These are phyloP conservation scores for Aspergillus terreus DNA, from an alignment of 2,329 filamentous ascomycete species.

Conservation along the genomic window DNA sequence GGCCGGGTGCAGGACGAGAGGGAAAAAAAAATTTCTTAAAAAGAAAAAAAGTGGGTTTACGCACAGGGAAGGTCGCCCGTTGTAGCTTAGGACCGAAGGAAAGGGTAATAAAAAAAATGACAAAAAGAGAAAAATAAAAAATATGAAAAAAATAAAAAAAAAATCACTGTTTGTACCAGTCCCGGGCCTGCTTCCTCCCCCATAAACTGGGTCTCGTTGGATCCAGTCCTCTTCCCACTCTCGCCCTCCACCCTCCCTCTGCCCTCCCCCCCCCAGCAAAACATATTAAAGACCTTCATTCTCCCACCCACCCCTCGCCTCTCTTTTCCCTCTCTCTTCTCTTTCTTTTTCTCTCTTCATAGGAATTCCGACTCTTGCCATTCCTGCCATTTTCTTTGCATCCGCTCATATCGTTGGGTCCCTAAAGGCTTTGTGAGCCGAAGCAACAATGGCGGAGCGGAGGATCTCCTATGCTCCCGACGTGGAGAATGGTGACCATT, in stretches of 20 bases:
- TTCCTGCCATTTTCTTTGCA: slow-evolving; percentile 30
- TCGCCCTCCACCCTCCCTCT: slow-evolving; percentile 15
- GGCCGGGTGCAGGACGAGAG: background rate
- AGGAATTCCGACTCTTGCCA: slow-evolving; percentile 40
- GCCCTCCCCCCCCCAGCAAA: slow-evolving; percentile 11
- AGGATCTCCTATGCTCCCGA: slow-evolving; percentile 44
- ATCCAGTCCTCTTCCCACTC: background rate
- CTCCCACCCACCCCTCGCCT: slow-evolving; percentile 21
- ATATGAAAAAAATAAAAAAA: too few relatives aligned
- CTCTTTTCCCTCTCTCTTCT: slow-evolving; percentile 12
- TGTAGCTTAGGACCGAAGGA: slow-evolving; percentile 16
- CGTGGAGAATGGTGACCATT: slow-evolving; percentile 40
- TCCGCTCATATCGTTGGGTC: slow-evolving; percentile 36
- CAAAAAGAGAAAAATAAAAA: too few relatives aligned
- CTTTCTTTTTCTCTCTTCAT: slow-evolving; percentile 21
- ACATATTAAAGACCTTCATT: slow-evolving; percentile 36
- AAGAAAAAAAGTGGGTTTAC: slow-evolving; percentile 23
- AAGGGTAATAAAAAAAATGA: slow-evolving; percentile 11
- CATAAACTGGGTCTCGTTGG: too few relatives aligned
- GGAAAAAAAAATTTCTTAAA: slow-evolving; percentile 4
- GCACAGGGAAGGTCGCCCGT: slow-evolving; percentile 27
- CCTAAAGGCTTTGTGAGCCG: slow-evolving; percentile 36
- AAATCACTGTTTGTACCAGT: too few relatives aligned
- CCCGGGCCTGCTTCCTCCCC: too few relatives aligned
- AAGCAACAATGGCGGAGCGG: slow-evolving; percentile 43